Percentiles rank a stretch among this genome's conserved stretches.
These are phyloP conservation scores for Scutellaria barbata DNA, from an alignment of 257 asterid genomes.

Conservation along the genomic window DNA sequence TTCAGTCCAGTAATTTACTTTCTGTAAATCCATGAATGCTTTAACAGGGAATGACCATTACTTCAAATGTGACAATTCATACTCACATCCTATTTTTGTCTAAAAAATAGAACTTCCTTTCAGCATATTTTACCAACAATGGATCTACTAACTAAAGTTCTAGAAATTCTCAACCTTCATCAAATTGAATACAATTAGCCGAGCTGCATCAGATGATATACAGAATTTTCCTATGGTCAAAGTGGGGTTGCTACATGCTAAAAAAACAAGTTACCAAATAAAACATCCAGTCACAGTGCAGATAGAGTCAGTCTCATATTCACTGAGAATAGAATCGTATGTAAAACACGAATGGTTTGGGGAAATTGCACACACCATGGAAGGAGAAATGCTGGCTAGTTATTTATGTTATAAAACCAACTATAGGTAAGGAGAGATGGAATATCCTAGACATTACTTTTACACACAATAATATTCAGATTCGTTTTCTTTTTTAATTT, in stretches of 20 bases:
- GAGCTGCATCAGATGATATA: slow-evolving; percentile 7
- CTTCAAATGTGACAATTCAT: slow-evolving; percentile 18
- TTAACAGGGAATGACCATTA: slow-evolving; percentile 7
- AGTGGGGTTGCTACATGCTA: slow-evolving; percentile 11
- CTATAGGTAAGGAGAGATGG: background rate
- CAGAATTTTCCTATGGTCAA: background rate
- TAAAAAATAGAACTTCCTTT: background rate
- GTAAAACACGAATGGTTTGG: background rate
- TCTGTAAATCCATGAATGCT: slow-evolving; percentile 9
- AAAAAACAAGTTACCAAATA: background rate
- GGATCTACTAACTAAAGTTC: slow-evolving; percentile 15
- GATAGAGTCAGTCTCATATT: background rate
- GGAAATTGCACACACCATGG: background rate
- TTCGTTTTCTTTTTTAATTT: background rate
- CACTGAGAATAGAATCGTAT: background rate
- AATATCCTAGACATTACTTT: background rate
- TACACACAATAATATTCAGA: background rate
- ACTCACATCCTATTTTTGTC: slow-evolving; percentile 17
- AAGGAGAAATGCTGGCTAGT: background rate
- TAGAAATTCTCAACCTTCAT: background rate
- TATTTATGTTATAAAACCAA: background rate
- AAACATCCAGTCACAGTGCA: slow-evolving; percentile 5
- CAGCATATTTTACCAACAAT: slow-evolving; percentile 17
- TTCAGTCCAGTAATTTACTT: slow-evolving; percentile 26
- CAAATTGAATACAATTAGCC: background rate